A percentile compares a stretch with the other conserved stretches of the same genome.
Conservation (phyloP, 1,139 yeast species). For the Saccharomyces pastorianus region DNA sequence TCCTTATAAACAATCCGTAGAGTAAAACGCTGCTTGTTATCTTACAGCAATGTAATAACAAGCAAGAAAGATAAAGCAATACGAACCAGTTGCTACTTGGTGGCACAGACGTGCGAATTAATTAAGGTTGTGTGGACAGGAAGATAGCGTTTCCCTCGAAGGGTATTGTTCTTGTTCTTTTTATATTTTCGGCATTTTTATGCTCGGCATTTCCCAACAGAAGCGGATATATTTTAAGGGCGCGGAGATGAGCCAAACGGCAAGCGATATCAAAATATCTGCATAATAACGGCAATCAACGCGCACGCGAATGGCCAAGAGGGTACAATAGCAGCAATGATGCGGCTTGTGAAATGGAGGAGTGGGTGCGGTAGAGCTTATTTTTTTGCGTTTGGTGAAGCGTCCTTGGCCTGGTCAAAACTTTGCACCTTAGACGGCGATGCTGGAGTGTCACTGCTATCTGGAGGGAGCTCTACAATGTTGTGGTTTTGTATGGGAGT, state of each 20-base stretch:
- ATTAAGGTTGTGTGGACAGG: background rate
- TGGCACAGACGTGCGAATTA: background rate
- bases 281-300: background rate
- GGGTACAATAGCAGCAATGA: background rate
- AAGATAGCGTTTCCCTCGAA: background rate
- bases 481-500: background rate
- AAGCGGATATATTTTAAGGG: background rate
- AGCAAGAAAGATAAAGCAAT: background rate
- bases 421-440: background rate
- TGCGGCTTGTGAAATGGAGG: background rate
- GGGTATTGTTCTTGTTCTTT: constrained; percentile 2
- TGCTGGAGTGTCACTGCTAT: background rate
- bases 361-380: background rate
- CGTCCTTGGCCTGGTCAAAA: background rate
- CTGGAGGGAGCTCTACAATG: background rate
- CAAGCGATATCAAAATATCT: background rate
- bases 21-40: background rate
- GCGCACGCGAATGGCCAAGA: background rate
- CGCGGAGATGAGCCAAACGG: background rate
- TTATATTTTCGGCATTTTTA: background rate
- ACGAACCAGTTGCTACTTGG: background rate
- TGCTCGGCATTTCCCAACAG: background rate
- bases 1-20: background rate
- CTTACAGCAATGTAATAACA: background rate
- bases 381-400: background rate